These are phyloP conservation scores for Candida quercuum DNA, from an alignment of 805 yeast genomes.

Conservation along the genomic window DNA sequence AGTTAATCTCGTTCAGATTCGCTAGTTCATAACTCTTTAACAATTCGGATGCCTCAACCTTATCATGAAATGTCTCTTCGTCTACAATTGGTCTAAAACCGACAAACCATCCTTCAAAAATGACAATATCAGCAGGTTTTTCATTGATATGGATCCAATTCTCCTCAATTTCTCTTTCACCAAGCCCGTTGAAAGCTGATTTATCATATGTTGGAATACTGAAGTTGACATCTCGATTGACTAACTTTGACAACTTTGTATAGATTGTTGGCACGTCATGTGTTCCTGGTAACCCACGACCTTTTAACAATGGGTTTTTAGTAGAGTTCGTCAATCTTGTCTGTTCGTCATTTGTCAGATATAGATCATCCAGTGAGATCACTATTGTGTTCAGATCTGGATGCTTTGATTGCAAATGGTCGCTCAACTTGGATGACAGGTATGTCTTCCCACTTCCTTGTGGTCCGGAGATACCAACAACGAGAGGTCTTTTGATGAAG, in stretches of 20 bases:
- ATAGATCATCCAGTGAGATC: constrained; percentile 84
- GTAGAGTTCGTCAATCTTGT: constrained; percentile 33
- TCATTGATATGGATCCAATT: constrained; percentile 33
- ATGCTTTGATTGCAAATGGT: constrained; percentile 27
- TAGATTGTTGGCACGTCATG: constrained; percentile 53
- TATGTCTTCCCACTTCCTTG: constrained; percentile 79
- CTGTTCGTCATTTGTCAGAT: constrained; percentile 65
- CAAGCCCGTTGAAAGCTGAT: constrained; percentile 62
- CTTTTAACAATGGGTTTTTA: constrained; percentile 54
- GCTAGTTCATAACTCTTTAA: constrained; percentile 24
- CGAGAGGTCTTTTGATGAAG: constrained; percentile 33
- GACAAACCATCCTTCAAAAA: constrained; percentile 93
- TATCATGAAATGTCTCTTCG: constrained; percentile 16
- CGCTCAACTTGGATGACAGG: constrained; percentile 37
- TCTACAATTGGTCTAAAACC: constrained; percentile 54
- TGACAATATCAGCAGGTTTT: constrained; percentile 51
- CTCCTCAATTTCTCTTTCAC: constrained; percentile 54
- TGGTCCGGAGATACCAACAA: constrained; percentile 39
- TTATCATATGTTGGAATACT: constrained; percentile 74
- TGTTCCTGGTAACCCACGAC: constrained; percentile 92
- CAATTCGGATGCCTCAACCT: constrained; percentile 15
- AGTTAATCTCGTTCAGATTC: constrained; percentile 41
- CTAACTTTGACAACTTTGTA: constrained; percentile 29
- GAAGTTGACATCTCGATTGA: constrained; percentile 23
- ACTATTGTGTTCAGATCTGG: constrained; percentile 36